Percentiles rank a stretch among this genome's conserved stretches.
Evolutionary conservation across 768 basidiomycete genomes (phyloP).

Genomic region (Boletus speciosus): DNA sequence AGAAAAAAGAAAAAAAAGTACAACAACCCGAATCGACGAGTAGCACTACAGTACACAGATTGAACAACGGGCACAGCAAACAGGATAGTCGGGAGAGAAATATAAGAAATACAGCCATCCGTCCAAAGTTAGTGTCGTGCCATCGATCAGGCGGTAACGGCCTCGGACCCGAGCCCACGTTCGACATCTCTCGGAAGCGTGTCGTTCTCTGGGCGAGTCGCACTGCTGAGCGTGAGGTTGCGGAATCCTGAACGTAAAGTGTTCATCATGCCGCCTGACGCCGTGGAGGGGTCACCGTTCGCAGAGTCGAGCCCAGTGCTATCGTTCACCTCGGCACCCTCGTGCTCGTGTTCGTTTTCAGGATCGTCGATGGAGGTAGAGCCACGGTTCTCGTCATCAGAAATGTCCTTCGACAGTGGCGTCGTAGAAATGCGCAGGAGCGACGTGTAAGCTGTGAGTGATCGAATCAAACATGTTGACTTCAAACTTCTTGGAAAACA

Average conservation of each 20-base stretch:
- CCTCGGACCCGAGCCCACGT: conserved; percentile 17
- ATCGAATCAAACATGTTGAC: background rate
- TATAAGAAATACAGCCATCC: background rate
- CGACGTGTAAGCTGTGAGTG: conserved; percentile 73
- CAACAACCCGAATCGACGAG: background rate
- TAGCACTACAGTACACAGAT: background rate
- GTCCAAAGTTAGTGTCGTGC: background rate
- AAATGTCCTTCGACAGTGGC: conserved; percentile 46
- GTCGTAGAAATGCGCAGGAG: conserved; percentile 76
- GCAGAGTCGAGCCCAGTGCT: background rate
- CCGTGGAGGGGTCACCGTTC: conserved; percentile 11
- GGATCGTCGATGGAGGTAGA: conserved; percentile 28
- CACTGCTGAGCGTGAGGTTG: conserved; percentile 16
- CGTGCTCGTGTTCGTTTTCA: conserved; percentile 19
- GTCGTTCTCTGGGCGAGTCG: conserved; percentile 19
- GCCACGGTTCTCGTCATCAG: conserved; percentile 28
- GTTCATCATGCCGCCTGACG: conserved; percentile 20
- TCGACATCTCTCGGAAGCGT: conserved; percentile 31
- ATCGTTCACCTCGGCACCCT: conserved; percentile 5
- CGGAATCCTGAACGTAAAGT: conserved; percentile 28
- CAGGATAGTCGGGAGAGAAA: background rate
- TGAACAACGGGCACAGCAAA: background rate
- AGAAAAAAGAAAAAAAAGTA: background rate
- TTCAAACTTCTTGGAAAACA: background rate
- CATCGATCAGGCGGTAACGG: conserved; percentile 7